Percentiles rank a stretch among this genome's conserved stretches.
Conservation (phyloP, 306 rosid genomes). For the Cicer arietinum region DNA sequence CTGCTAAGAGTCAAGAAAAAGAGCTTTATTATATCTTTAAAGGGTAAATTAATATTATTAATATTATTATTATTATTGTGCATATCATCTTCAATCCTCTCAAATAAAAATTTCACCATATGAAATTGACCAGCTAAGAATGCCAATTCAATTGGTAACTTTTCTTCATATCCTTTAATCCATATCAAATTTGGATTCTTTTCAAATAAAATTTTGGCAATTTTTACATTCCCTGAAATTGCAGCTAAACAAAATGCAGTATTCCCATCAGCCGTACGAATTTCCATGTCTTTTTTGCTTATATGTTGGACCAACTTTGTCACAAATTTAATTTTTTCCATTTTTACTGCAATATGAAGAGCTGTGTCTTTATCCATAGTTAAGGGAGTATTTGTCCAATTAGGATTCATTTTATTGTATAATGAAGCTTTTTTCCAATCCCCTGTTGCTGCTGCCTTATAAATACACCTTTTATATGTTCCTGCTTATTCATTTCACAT, state of each 20-base stretch:
- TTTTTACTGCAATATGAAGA: slow-evolving; percentile 31
- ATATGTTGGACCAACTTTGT: neutral
- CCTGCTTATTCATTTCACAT: neutral
- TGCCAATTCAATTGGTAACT: slow-evolving; percentile 35
- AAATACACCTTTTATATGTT: neutral
- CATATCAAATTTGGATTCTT: slow-evolving; percentile 3
- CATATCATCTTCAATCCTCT: neutral
- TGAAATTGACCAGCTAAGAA: slow-evolving; percentile 13
- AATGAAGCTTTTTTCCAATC: neutral
- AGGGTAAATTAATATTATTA: neutral
- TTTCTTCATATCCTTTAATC: neutral
- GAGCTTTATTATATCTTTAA: slow-evolving; percentile 2
- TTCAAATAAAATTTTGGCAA: neutral
- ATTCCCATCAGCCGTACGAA: neutral
- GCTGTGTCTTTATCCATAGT: neutral
- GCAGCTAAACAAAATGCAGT: slow-evolving; percentile 38
- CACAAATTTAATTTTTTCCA: neutral
- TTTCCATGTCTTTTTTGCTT: slow-evolving; percentile 1
- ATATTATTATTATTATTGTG: neutral
- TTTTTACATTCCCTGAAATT: slow-evolving; percentile 22
- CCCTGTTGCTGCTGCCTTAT: neutral
- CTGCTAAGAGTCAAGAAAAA: slow-evolving; percentile 22
- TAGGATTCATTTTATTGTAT: neutral
- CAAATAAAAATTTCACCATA: slow-evolving; percentile 14
- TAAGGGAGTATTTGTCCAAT: neutral